These are phyloP conservation scores for Diaporthe eres DNA, from an alignment of 2,329 filamentous ascomycete species.

Conservation along the genomic window DNA sequence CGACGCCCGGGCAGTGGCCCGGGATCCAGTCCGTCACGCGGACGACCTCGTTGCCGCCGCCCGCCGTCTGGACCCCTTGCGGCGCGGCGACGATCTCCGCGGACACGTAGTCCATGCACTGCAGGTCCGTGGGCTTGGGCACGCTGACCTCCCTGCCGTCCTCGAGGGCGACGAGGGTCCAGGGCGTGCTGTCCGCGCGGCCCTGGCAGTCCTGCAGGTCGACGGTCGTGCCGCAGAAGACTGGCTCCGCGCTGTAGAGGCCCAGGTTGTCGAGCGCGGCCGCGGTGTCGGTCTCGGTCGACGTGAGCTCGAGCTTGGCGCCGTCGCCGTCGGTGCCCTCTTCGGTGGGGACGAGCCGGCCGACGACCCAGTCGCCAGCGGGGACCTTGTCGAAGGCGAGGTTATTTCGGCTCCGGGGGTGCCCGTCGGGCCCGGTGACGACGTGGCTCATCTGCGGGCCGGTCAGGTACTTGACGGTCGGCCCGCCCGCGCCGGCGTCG, in stretches of 20 bases:
- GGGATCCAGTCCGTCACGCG: conserved; percentile 7
- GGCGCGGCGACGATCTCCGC: not conserved
- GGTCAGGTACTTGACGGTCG: not conserved
- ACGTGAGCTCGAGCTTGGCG: conserved; percentile 26
- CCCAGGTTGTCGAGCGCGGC: not conserved
- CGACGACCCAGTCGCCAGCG: conserved; percentile 21
- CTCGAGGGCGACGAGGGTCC: not conserved
- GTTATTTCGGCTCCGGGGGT: not conserved
- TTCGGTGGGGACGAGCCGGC: not conserved
- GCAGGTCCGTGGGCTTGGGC: not conserved
- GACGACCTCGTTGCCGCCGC: not conserved
- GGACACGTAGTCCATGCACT: conserved; percentile 9
- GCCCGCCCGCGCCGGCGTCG: not conserved
- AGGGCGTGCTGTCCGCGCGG: not conserved
- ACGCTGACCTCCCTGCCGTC: not conserved
- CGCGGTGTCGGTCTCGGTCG: not conserved
- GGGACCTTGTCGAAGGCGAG: conserved; percentile 31
- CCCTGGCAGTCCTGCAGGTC: not conserved
- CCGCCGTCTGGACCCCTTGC: not conserved
- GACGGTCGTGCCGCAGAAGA: not conserved
- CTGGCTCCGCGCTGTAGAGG: not conserved
- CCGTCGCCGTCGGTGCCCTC: not conserved
- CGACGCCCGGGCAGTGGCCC: not conserved
- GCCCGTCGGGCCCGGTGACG: not conserved
- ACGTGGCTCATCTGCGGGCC: not conserved